phyloP scores from a whole-genome alignment of 1,284 basidiomycete genomes.

The Puccinia triticina region DNA sequence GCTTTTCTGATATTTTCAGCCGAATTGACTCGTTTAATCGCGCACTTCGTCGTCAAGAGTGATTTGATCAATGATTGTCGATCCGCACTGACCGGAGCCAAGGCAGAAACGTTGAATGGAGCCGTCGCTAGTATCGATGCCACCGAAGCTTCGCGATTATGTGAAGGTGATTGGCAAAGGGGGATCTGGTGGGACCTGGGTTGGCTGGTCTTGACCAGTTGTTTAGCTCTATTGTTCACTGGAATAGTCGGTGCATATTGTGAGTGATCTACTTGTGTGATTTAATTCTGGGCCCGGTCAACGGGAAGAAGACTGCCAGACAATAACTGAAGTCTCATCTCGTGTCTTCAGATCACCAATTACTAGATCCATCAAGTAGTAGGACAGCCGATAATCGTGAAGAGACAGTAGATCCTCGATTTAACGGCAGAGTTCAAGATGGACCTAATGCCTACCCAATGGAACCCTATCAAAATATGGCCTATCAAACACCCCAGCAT shows the following conservation, averaged over 20 bases:
- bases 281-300: neutral
- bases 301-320: neutral
- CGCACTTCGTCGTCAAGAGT: conserved; percentile 45
- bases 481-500: conserved; percentile 14
- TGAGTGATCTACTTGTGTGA: neutral
- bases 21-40: conserved; percentile 48
- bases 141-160: conserved; percentile 35
- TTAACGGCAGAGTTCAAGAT: conserved; percentile 32
- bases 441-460: conserved; percentile 35
- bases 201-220: conserved; percentile 50
- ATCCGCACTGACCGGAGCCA: conserved; percentile 40
- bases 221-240: conserved; percentile 46
- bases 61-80: conserved; percentile 40
- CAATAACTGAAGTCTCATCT: neutral
- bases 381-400: conserved; percentile 18
- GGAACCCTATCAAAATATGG: conserved; percentile 47
- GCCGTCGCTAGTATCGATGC: conserved; percentile 39
- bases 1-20: conserved; percentile 44
- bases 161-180: conserved; percentile 50
- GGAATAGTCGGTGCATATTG: conserved; percentile 47
- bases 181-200: conserved; percentile 52
- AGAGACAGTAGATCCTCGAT: conserved; percentile 18
- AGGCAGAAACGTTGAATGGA: conserved; percentile 43
- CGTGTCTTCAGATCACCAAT: conserved; percentile 41
- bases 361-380: conserved; percentile 47